Evolutionary conservation across 768 basidiomycete species (phyloP).

Genomic region (Boletellus emodensis): DNA sequence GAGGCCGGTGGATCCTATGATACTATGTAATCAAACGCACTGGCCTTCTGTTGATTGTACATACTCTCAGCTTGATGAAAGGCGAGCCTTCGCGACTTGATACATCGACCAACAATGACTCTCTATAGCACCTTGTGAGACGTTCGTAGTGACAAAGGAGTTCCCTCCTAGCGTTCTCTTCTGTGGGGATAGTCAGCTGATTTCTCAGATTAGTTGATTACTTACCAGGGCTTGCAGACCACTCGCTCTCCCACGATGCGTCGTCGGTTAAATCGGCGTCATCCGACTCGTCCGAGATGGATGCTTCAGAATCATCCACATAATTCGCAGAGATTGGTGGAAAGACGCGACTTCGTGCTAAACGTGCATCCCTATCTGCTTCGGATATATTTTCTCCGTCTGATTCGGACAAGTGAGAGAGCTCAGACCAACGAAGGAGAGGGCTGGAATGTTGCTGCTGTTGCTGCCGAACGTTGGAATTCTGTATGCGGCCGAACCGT

Average conservation of each 20-base stretch:
- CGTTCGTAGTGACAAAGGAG: slow-evolving; percentile 46
- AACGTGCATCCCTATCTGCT: slow-evolving; percentile 63
- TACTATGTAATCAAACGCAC: not conserved
- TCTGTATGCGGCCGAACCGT: slow-evolving; percentile 13
- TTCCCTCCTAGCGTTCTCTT: slow-evolving; percentile 12
- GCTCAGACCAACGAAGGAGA: slow-evolving; percentile 19
- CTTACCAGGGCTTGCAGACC: slow-evolving; percentile 39
- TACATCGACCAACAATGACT: slow-evolving; percentile 31
- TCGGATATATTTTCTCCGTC: slow-evolving; percentile 61
- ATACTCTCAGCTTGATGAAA: slow-evolving; percentile 44
- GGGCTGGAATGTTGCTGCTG: slow-evolving; percentile 8
- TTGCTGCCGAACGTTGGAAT: not conserved
- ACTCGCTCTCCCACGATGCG: slow-evolving; percentile 33
- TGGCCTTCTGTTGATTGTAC: slow-evolving; percentile 5
- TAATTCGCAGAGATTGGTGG: slow-evolving; percentile 24
- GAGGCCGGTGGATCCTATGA: slow-evolving; percentile 11
- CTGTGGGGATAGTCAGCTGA: slow-evolving; percentile 19
- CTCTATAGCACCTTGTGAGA: slow-evolving; percentile 46
- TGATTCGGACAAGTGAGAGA: slow-evolving; percentile 51
- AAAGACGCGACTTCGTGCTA: slow-evolving; percentile 62
- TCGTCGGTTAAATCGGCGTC: slow-evolving; percentile 63
- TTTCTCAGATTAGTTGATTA: not conserved
- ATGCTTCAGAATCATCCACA: slow-evolving; percentile 43
- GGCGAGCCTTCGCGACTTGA: slow-evolving; percentile 46
- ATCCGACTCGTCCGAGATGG: slow-evolving; percentile 73